Percentiles rank a stretch among this genome's conserved stretches.
Conservation (phyloP, 768 basidiomycete genomes). For the Russula griseocarnosa region DNA sequence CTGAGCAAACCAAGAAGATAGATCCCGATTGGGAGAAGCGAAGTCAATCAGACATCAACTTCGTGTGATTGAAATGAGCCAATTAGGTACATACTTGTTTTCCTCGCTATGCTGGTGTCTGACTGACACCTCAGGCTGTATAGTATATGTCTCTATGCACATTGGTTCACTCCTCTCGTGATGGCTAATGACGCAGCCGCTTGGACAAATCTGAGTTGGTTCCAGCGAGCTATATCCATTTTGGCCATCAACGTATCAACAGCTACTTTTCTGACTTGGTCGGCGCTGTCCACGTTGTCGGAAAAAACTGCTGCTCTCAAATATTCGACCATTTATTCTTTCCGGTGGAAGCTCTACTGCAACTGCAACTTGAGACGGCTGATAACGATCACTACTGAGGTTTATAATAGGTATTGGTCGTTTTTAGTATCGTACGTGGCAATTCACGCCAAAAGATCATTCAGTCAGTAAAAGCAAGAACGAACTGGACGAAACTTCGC, state of each 20-base stretch:
- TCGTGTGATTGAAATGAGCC: neutral
- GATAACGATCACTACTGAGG: neutral
- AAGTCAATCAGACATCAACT: neutral
- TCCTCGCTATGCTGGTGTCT: neutral
- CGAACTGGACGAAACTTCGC: neutral
- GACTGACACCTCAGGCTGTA: neutral
- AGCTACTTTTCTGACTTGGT: neutral
- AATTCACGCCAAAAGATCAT: neutral
- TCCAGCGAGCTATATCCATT: neutral
- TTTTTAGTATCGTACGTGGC: neutral
- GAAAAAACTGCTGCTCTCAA: neutral
- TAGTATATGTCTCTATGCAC: neutral
- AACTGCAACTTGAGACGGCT: neutral
- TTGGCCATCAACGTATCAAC: neutral
- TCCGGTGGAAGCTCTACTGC: neutral
- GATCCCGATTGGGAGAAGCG: neutral
- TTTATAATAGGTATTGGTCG: neutral
- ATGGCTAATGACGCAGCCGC: neutral
- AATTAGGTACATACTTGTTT: neutral
- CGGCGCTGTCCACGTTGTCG: too few relatives aligned
- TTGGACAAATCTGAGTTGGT: neutral
- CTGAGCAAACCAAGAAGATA: neutral
- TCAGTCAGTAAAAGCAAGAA: neutral
- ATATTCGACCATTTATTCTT: neutral
- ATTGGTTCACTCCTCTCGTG: neutral